A percentile compares a stretch with the other conserved stretches of the same genome.
Conservation (phyloP, 148 eudicot genomes). For the Amaranthus palmeri region DNA sequence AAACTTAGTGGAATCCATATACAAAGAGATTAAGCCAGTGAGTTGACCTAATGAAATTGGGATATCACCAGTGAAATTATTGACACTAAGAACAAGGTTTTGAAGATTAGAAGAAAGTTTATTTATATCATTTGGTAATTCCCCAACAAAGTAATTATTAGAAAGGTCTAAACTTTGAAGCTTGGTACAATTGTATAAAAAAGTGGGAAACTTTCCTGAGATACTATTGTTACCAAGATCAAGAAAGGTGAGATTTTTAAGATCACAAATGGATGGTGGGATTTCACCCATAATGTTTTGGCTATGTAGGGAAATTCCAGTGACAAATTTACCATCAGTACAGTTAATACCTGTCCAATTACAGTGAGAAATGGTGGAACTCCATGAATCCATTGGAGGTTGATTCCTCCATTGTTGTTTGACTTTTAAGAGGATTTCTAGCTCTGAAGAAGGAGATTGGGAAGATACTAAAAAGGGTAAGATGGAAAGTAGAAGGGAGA, state of each 20-base stretch:
- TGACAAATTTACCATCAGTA: slow-evolving; percentile 30
- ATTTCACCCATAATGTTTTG: slow-evolving; percentile 23
- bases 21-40: slow-evolving; percentile 26
- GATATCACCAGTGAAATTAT: slow-evolving; percentile 62
- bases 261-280: slow-evolving; percentile 56
- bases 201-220: slow-evolving; percentile 43
- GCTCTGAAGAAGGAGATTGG: slow-evolving; percentile 36
- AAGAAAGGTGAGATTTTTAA: slow-evolving; percentile 38
- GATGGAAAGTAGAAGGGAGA: slow-evolving; percentile 23
- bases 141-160: slow-evolving; percentile 49
- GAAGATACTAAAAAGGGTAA: slow-evolving; percentile 61
- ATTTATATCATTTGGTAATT: slow-evolving; percentile 49
- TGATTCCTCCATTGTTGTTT: slow-evolving; percentile 51
- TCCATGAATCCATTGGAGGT: slow-evolving; percentile 43
- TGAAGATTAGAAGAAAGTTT: slow-evolving; percentile 36
- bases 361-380: slow-evolving; percentile 46
- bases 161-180: slow-evolving; percentile 48
- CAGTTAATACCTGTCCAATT: slow-evolving; percentile 58
- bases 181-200: slow-evolving; percentile 44
- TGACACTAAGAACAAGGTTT: slow-evolving; percentile 40
- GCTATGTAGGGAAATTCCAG: slow-evolving; percentile 25
- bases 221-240: slow-evolving; percentile 44
- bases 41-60: slow-evolving; percentile 53
- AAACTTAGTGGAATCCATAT: slow-evolving; percentile 36
- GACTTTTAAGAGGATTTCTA: slow-evolving; percentile 40